phyloP scores from a whole-genome alignment of 2,329 filamentous ascomycete species.

The Nakataea oryzae region DNA sequence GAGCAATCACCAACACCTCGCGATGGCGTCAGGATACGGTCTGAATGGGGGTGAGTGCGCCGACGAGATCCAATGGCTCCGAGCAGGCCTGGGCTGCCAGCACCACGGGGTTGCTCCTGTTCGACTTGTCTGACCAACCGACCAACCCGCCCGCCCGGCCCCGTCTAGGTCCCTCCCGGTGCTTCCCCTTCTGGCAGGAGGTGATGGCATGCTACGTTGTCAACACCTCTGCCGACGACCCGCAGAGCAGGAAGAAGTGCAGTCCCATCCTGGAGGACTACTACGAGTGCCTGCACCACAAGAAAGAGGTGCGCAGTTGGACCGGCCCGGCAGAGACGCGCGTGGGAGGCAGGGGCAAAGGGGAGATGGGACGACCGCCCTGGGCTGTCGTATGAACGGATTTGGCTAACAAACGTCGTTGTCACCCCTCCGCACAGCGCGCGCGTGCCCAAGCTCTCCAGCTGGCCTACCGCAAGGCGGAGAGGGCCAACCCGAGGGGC shows the following conservation, averaged over 20 bases:
- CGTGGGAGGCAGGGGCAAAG: background rate
- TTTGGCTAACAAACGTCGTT: background rate
- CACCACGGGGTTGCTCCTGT: background rate
- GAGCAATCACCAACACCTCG: conserved; percentile 10
- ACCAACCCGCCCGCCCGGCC: conserved; percentile 7
- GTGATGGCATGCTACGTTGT: conserved; percentile 96
- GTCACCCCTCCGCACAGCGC: conserved; percentile 39
- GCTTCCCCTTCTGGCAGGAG: conserved; percentile 99
- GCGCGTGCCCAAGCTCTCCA: conserved; percentile 71
- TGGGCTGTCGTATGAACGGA: background rate
- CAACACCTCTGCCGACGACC: conserved; percentile 72
- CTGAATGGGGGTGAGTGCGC: conserved; percentile 61
- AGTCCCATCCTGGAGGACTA: conserved; percentile 82
- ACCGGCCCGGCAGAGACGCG: background rate
- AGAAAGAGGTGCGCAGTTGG: conserved; percentile 69
- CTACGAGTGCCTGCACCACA: conserved; percentile 97
- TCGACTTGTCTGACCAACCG: conserved; percentile 1
- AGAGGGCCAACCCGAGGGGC: conserved; percentile 65
- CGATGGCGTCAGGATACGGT: conserved; percentile 75
- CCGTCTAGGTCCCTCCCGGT: conserved; percentile 53
- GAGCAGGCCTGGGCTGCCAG: background rate
- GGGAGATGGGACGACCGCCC: conserved; percentile 1
- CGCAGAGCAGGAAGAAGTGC: conserved; percentile 81
- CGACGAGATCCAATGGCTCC: background rate
- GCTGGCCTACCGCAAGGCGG: conserved; percentile 71